Evolutionary conservation across 2,329 filamentous ascomycete genomes (phyloP).

Genomic region (Dendrostoma leiphaemia): DNA sequence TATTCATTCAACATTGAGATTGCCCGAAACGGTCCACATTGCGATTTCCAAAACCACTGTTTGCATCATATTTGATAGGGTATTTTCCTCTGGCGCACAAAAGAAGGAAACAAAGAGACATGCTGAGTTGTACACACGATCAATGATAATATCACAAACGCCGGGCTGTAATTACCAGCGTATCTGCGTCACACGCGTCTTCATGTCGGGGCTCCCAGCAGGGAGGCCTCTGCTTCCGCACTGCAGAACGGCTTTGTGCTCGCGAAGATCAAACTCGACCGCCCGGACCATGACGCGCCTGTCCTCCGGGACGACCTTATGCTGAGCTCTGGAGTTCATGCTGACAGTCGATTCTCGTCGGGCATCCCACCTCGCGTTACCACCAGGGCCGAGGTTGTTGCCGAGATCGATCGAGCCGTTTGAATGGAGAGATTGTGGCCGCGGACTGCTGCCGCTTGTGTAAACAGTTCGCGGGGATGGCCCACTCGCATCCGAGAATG

Average conservation of each 20-base stretch:
- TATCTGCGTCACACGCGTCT: constrained; percentile 45
- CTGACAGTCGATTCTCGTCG: constrained; percentile 25
- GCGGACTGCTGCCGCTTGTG: constrained; percentile 24
- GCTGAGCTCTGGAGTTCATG: constrained; percentile 24
- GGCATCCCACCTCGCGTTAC: constrained; percentile 41
- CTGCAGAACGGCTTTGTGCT: constrained; percentile 46
- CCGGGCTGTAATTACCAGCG: constrained; percentile 39
- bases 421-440: constrained; percentile 20
- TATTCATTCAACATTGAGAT: too few relatives aligned
- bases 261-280: constrained; percentile 55
- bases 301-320: constrained; percentile 45
- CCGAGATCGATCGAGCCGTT: constrained; percentile 33
- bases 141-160: background rate
- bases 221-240: constrained; percentile 55
- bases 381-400: constrained; percentile 39
- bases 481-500: constrained; percentile 12
- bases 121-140: background rate
- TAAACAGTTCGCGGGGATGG: constrained; percentile 15
- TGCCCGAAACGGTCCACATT: too few relatives aligned
- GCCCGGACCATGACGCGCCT: constrained; percentile 55
- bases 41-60: too few relatives aligned
- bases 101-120: too few relatives aligned
- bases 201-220: constrained; percentile 44
- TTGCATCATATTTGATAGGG: too few relatives aligned
- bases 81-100: too few relatives aligned